Percentiles rank a stretch among this genome's conserved stretches.
phyloP scores from a whole-genome alignment of 106 monocot species.

The Apostasia shenzhenica region DNA sequence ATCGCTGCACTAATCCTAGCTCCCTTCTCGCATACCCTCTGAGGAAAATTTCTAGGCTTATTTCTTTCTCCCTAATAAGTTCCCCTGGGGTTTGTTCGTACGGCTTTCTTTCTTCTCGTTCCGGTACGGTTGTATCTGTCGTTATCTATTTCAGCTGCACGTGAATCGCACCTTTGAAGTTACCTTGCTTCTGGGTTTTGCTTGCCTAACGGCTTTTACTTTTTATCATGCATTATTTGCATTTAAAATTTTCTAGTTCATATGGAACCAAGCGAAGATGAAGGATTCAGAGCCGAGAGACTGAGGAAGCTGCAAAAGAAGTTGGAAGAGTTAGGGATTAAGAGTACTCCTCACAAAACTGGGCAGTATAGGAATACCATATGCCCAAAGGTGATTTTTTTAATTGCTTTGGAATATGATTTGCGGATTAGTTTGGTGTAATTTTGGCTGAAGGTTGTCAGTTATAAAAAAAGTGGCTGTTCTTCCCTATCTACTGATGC shows the following conservation, averaged over 20 bases:
- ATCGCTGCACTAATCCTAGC: background rate
- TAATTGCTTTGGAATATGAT: no score
- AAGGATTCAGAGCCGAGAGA: background rate
- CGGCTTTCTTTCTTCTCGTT: background rate
- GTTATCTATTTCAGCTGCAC: background rate
- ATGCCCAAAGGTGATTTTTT: constrained; percentile 2
- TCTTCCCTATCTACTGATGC: background rate
- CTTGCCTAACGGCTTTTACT: background rate
- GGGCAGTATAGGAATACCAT: background rate
- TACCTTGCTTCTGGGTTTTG: background rate
- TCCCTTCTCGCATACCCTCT: background rate
- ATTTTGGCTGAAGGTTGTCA: background rate
- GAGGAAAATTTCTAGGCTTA: background rate
- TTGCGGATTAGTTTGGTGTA: background rate
- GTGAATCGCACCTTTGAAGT: no score
- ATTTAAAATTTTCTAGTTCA: background rate
- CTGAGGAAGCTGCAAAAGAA: background rate
- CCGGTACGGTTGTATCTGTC: background rate
- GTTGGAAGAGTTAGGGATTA: background rate
- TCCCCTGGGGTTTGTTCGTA: background rate
- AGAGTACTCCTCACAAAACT: background rate
- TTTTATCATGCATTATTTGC: background rate
- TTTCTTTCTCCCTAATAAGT: background rate
- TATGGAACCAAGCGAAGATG: background rate
- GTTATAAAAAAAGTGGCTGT: background rate